Evolutionary conservation across 441 rosid species (phyloP), one percentile per base, ranked within the genome.

Genomic region (Croton setiger): DNA sequence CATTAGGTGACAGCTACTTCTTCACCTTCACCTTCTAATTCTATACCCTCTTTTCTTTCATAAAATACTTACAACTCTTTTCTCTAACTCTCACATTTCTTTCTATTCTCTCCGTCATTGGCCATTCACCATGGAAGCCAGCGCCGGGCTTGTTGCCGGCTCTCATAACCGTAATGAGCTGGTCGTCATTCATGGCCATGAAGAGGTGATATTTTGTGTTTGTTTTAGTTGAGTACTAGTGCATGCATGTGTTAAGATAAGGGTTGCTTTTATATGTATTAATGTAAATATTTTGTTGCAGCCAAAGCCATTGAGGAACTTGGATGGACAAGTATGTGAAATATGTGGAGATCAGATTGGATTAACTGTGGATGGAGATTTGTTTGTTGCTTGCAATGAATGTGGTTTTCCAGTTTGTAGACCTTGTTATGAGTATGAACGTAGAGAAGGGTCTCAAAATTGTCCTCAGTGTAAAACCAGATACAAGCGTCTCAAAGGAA

Each of bases 111-210:
- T 48, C 48, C 55, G 58, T 67, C 27, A 43, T 39, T 60, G 14
- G 7, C 18, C 48, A 27, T 60, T 56, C 67, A 0, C 78, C 76
- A 95, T 95, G 99, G 99, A 95, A 83, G 99, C 99, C 18, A 89
- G 92, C 37, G 99, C 98, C 55, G 99, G 98, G 60, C 96, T 95
- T 12, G 97, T 95, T 0, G 99, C 98, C 21, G 99, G 99, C 59
- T 95, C 99, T 33, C 99, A 92, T 84, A 95, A 92, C 79, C 96
- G 99, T 72, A 95, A 95, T 10, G 99, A 95, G 80, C 98, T 95
- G 37, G 97, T 95, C 7, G 99, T 92, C 77, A 95, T 95, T 70
- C 98, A 92, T 31, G 90, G 90, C 76, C 99, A 95, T 61, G 98
- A 95, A 78, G 98, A 95, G 98, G 98, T 90, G 77, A 48, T 37